Evolutionary conservation across 805 yeast species (phyloP).

Genomic region (Saturnispora sekii): DNA sequence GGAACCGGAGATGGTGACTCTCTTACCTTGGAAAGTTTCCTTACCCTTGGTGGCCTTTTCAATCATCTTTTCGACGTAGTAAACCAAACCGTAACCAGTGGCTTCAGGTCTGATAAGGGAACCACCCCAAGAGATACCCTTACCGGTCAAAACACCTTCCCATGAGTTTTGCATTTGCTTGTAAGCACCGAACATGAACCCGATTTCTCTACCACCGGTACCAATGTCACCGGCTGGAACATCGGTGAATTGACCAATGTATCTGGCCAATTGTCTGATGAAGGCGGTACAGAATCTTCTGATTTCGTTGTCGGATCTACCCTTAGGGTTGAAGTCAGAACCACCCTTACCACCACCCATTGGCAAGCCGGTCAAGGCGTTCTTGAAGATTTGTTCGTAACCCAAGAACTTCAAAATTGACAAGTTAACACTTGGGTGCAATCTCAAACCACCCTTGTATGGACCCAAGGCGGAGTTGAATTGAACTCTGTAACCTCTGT

Average conservation of each 20-base stretch:
- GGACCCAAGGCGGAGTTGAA: conserved; percentile 98
- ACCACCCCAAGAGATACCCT: conserved; percentile 98
- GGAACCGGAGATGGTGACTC: conserved; percentile 94
- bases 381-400: conserved; percentile 97
- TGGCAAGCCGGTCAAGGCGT: conserved; percentile 92
- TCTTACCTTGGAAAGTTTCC: conserved; percentile 86
- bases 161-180: conserved; percentile 81
- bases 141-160: conserved; percentile 97
- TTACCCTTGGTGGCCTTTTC: conserved; percentile 84
- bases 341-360: conserved; percentile 99
- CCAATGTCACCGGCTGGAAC: conserved; percentile 99
- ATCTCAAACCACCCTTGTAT: conserved; percentile 97
- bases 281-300: conserved; percentile 94
- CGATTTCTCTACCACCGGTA: conserved; percentile 94
- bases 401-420: conserved; percentile 94
- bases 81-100: conserved; percentile 95
- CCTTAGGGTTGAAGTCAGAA: conserved; percentile 95
- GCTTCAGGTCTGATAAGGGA: conserved; percentile 99
- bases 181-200: conserved; percentile 95
- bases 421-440: conserved; percentile 94
- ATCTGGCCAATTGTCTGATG: conserved; percentile 91
- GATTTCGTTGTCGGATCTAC: conserved; percentile 84
- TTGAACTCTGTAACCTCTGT: conserved; percentile 97
- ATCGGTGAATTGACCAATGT: conserved; percentile 95
- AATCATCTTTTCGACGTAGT: conserved; percentile 96